Evolutionary conservation across 805 yeast genomes (phyloP), one percentile per base, ranked within the genome.

Genomic region (Yamadazyma olivae): DNA sequence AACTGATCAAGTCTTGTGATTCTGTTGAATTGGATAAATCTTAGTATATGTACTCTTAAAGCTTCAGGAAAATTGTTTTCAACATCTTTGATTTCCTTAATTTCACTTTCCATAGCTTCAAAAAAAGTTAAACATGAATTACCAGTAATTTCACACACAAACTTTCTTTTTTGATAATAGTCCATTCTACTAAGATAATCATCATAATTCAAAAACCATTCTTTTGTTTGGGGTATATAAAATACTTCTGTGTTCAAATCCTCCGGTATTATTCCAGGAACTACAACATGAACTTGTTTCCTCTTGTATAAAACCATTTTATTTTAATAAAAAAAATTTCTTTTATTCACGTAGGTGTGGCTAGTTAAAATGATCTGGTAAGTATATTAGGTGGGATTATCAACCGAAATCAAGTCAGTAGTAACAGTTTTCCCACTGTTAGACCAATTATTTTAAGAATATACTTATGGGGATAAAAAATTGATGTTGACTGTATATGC

Each of bases 121-220:
- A 90, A 90, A 56, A 76, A 93, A 1, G 96, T 87, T 39, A 91
- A 71, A 50, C 95, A 83, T 13, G 96, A 83, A 51, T 88, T 86
- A 10, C 99, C 99, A 0, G 97, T 87, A 32, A 91, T 83, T 61
- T 93, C 99, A 64, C 98, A 93, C 9, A 89, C 93, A 61, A 93
- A 93, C 56, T 87, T 85, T 47, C 79, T 79, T 33, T 75, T 70
- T 41, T 73, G 73, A 57, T 84, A 85, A 59, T 82, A 84, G 56
- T 84, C 88, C 68, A 84, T 61, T 37, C 91, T 64, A 16, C 62
- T 62, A 32, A 93, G 64, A 51, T 87, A 91, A 7, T 81, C 88
- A 36, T 83, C 86, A 57, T 93, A 91, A 5, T 69, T 67, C 10
- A 66, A 48, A 57, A 89, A 93, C 88, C 95, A 91, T 65, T 91